Evolutionary conservation across 805 yeast genomes (phyloP), one percentile per base, ranked within the genome.

Genomic region (Starmerella kuoi): DNA sequence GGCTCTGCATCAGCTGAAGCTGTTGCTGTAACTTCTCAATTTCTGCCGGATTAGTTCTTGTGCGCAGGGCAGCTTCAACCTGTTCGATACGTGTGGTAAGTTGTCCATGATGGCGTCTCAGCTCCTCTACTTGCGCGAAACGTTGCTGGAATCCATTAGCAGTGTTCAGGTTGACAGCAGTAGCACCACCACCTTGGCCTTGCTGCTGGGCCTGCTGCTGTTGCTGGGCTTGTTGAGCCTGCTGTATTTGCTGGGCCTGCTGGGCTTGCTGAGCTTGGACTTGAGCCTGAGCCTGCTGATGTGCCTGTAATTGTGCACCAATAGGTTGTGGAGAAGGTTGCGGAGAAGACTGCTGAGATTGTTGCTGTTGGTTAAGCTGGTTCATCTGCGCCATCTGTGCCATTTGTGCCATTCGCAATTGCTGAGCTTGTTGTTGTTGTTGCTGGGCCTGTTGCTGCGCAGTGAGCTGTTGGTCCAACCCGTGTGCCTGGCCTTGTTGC

Each of bases 121-220:
- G 44, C 35, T 50, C 53, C 28, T 53, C 55, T 27, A 53, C 36
- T 35, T 44, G 46, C 14, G 43, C 46, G 23, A 44, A 49, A 9
- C 56, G 54, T 45, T 53, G 54, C 44, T 53, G 56, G 30, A 46
- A 28, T 6, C 52, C 56, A 18, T 39, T 44, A 15, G 44, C 50
- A 3, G 47, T 35, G 22, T 37, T 37, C 45, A 51, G 32, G 28
- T 48, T 48, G 20, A 48, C 47, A 7, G 51, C 39, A 11, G 41
- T 37, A n/a, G 20, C 6, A n/a, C 19, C 18, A 20, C 27, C 37
- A 33, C 38, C 37, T 37, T 39, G 45, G 23, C 32, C 44, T 18
- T 35, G 40, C 33, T 42, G 47, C 37, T 40, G 46, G 3, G 48
- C 44, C 28, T 23, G 42, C 22, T 33, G 42, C 30, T 35, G 40